Base-by-base conservation (phyloP, 164 flowering plant genomes). In the Litsea cubeba region DNA sequence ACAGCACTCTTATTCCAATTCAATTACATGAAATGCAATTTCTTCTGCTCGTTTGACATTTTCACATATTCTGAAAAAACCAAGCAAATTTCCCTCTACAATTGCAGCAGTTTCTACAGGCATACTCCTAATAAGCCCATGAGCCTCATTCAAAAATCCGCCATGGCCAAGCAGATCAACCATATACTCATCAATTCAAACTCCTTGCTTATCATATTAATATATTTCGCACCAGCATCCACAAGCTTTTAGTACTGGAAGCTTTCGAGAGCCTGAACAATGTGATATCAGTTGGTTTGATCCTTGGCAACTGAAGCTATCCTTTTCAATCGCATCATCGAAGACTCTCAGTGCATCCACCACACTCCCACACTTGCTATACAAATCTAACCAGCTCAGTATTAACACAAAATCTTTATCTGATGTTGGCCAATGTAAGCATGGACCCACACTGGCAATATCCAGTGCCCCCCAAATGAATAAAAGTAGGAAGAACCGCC, bases 81-180 rank as follows among this genome's bases (percentile, higher is more conserved):
- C 51, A 12, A 82, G 80, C 65, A 79, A 30, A 15, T 80, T 23
- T 3, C 72, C 80, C 84, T 75, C 77, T 1, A 82, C 71, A 40
- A 82, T 63, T 5, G 80, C 72, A 75, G 70, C 75, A 12, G 82
- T 81, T 23, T 81, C 80, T 74, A 76, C 77, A 0, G 82, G 80
- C 81, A 79, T 77, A 54, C 64, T 77, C 71, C 71, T 73, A 28
- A 77, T 75, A 35, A 79, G 74, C 25, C 75, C 75, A 74, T 60
- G 66, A 17, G 84, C 82, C 65, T 82, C 75, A 24, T 75, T 72
- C 51, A 79, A 68, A 65, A 49, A 75, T 40, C 78, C 82, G 3
- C 76, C 76, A 26, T 74, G 82, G 54, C 82, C 82, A 22, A 81
- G 76, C 28, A 82, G 80, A 76, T 82, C 82, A 25, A 77, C 82